phyloP scores from a whole-genome alignment of 768 basidiomycete species.

The Suillus placidus region DNA sequence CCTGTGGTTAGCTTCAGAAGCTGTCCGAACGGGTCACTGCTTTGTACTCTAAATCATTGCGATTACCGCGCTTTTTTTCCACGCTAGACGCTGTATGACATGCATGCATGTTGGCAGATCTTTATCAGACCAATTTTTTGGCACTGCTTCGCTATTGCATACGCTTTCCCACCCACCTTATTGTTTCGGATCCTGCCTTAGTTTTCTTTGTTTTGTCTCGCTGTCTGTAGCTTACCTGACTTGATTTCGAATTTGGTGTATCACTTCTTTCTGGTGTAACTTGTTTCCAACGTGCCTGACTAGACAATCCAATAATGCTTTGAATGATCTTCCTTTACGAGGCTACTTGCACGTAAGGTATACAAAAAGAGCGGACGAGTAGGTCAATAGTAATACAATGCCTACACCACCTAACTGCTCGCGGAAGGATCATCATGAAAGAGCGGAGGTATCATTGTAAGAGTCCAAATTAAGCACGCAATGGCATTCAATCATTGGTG shows the following conservation, averaged over 20 bases:
- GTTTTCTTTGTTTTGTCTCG: not conserved
- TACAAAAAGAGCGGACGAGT: not conserved
- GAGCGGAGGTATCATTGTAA: not conserved
- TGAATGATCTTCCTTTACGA: not conserved
- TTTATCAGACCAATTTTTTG: not conserved
- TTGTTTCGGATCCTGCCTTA: not conserved
- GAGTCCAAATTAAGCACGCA: not conserved
- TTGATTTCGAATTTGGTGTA: slow-evolving; percentile 1
- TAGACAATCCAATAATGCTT: not conserved
- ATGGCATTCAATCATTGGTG: not conserved
- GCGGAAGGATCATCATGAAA: not conserved
- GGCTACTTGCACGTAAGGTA: not conserved
- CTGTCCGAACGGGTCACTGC: not conserved
- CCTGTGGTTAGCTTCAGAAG: not conserved
- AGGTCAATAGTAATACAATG: not conserved
- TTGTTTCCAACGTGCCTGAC: not conserved
- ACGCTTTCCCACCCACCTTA: not conserved
- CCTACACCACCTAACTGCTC: not conserved
- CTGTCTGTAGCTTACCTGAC: not conserved
- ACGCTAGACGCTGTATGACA: not conserved
- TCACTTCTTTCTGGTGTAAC: not conserved
- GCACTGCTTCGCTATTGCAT: not conserved
- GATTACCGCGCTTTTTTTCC: not conserved
- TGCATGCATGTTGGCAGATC: not conserved
- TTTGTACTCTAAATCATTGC: not conserved